These are phyloP conservation scores for Nothomitra cinnamomea DNA, from an alignment of 2,329 filamentous ascomycete genomes.

Conservation along the genomic window DNA sequence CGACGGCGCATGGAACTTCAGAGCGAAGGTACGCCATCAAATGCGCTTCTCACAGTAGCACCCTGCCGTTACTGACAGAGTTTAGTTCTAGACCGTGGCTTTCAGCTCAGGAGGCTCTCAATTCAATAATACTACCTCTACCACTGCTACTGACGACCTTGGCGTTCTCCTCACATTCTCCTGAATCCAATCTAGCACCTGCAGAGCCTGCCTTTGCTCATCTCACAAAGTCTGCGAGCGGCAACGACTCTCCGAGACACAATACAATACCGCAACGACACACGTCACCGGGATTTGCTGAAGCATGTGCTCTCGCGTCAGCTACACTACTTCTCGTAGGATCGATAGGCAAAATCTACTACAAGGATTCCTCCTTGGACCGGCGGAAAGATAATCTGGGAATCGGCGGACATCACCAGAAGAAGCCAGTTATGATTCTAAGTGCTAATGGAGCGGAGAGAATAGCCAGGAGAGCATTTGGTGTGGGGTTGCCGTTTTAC, in stretches of 20 bases:
- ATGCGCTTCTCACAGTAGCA: background rate
- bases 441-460: constrained; percentile 9
- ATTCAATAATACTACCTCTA: constrained; percentile 31
- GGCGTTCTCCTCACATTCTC: constrained; percentile 20
- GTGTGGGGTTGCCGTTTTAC: constrained; percentile 36
- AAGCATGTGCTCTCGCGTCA: constrained; percentile 29
- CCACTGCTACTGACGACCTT: constrained; percentile 30
- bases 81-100: background rate
- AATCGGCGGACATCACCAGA: background rate
- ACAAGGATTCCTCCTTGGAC: constrained; percentile 12
- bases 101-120: constrained; percentile 29
- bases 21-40: background rate
- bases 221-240: background rate
- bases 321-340: constrained; percentile 22
- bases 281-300: constrained; percentile 18
- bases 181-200: background rate
- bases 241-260: background rate
- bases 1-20: background rate
- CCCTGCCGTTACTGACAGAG: background rate
- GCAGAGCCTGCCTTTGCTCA: constrained; percentile 4
- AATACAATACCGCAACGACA: constrained; percentile 9
- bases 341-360: background rate
- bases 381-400: constrained; percentile 19
- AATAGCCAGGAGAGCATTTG: constrained; percentile 19
- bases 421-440: background rate